Conservation (phyloP, 768 basidiomycete genomes). For the Boletus sp. region DNA sequence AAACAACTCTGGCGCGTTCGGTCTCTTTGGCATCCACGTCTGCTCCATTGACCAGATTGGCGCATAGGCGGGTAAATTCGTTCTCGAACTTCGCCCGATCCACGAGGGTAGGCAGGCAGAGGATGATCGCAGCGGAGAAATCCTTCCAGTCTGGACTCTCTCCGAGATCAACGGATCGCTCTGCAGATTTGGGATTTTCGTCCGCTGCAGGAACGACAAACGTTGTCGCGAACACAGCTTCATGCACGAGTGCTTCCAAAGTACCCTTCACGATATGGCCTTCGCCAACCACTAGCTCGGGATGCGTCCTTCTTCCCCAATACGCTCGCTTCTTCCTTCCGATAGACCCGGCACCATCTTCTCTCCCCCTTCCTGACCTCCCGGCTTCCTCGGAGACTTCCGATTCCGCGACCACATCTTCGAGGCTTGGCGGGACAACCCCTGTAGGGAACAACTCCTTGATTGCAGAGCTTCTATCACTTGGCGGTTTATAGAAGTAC, state of each 20-base stretch:
- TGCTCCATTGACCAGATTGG: conserved; percentile 61
- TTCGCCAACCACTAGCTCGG: conserved; percentile 52
- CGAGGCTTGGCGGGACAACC: conserved; percentile 52
- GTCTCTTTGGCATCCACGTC: conserved; percentile 37
- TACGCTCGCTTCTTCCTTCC: conserved; percentile 64
- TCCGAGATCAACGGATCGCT: conserved; percentile 19
- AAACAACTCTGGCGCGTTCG: conserved; percentile 48
- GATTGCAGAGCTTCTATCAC: conserved; percentile 60
- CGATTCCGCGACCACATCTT: conserved; percentile 37
- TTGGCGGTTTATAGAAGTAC: conserved; percentile 83
- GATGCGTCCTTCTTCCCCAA: conserved; percentile 78
- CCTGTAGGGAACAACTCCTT: conserved; percentile 74
- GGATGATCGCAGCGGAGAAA: conserved; percentile 60
- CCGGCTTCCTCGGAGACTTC: conserved; percentile 29
- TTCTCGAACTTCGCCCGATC: conserved; percentile 58
- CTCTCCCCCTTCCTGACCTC: conserved; percentile 34
- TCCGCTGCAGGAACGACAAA: conserved; percentile 37
- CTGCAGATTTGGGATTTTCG: conserved; percentile 13
- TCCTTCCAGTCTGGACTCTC: conserved; percentile 51
- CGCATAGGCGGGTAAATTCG: conserved; percentile 69
- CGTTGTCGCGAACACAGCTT: conserved; percentile 75
- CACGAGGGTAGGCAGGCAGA: conserved; percentile 58
- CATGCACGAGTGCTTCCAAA: conserved; percentile 78
- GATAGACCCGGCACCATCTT: conserved; percentile 27
- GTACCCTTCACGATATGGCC: conserved; percentile 59